A percentile compares a stretch with the other conserved stretches of the same genome.
These are phyloP conservation scores for Novymonas esmeraldas DNA, from an alignment of 208 protist genomes.

Conservation along the genomic window DNA sequence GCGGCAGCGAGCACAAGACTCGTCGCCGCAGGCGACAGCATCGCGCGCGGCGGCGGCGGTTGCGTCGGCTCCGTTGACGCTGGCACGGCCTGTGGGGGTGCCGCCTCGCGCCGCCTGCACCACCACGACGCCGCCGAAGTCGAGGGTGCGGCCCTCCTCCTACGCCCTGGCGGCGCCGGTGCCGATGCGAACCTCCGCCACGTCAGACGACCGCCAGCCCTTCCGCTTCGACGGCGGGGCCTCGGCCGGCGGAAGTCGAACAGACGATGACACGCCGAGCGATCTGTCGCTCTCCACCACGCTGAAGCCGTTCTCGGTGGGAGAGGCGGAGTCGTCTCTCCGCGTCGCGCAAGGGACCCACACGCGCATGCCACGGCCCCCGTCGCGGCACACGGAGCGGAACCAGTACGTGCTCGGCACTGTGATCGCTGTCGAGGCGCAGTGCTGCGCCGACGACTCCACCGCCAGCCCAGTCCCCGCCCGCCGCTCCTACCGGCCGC, in stretches of 20 bases:
- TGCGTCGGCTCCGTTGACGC: too few species aligned
- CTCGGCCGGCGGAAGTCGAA: not conserved
- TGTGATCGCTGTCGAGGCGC: not conserved
- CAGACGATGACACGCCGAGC: too few species aligned
- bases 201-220: not conserved
- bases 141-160: too few species aligned
- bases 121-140: too few species aligned
- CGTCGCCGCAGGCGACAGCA: too few species aligned
- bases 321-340: not conserved
- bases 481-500: too few species aligned
- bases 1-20: too few species aligned
- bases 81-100: too few species aligned
- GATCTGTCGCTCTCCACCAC: not conserved
- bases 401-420: not conserved
- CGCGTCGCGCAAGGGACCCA: not conserved
- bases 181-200: conserved; percentile 4
- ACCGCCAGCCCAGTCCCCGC: too few species aligned
- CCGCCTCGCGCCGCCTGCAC: too few species aligned
- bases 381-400: not conserved
- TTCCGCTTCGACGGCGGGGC: conserved; percentile 3
- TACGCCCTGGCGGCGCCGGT: not conserved
- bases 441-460: not conserved
- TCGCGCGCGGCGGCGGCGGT: too few species aligned
- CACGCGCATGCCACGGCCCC: conserved; percentile 3
- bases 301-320: not conserved